These are phyloP conservation scores for Pistacia vera DNA, from an alignment of 345 rosid species.

Conservation along the genomic window DNA sequence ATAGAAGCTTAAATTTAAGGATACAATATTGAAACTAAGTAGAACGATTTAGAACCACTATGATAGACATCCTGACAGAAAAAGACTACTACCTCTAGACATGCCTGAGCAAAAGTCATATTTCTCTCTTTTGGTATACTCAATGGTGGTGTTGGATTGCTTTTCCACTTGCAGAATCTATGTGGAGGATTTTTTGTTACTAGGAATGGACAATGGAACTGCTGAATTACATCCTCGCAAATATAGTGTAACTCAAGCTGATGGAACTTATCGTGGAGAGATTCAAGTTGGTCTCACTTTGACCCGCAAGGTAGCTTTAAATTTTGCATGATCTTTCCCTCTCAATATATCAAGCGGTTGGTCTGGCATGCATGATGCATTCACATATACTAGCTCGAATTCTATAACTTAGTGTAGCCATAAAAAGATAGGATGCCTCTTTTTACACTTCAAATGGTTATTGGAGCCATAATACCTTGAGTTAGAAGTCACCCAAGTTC, in stretches of 20 bases:
- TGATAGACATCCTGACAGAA: neutral
- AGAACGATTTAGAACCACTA: too few relatives aligned
- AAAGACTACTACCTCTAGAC: neutral
- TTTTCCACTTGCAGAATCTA: conserved; percentile 46
- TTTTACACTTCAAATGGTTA: neutral
- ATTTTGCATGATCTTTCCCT: neutral
- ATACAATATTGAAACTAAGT: neutral
- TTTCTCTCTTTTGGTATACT: neutral
- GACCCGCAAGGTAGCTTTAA: conserved; percentile 38
- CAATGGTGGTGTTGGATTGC: neutral
- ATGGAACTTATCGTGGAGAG: conserved; percentile 63
- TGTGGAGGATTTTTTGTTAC: conserved; percentile 69
- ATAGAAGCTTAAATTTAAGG: neutral
- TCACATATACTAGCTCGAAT: neutral
- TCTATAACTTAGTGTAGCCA: neutral
- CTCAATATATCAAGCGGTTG: neutral
- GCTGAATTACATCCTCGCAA: conserved; percentile 63
- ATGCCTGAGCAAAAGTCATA: neutral
- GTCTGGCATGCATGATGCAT: neutral
- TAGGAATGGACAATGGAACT: conserved; percentile 78
- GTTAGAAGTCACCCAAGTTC: neutral
- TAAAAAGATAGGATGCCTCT: neutral
- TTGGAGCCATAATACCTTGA: too few relatives aligned
- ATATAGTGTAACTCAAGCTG: conserved; percentile 48
- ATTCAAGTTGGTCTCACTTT: conserved; percentile 65